Conservation (phyloP, 2,329 filamentous ascomycete species). For the Botrytis deweyae region DNA sequence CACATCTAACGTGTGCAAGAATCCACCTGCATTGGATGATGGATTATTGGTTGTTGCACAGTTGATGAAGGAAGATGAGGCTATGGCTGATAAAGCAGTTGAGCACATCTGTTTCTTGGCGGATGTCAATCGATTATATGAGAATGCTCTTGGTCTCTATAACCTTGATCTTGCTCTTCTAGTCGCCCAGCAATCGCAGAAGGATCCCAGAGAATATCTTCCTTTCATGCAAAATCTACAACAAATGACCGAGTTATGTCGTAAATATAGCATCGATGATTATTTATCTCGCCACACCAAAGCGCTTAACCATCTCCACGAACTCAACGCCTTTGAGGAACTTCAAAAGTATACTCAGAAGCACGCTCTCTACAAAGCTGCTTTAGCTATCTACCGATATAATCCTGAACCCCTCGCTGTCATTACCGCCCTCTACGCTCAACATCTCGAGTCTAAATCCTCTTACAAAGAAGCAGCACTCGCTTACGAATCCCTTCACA, state of each 20-base stretch:
- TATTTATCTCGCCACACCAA: slow-evolving; percentile 75
- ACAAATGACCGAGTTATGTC: slow-evolving; percentile 65
- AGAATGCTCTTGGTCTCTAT: slow-evolving; percentile 86
- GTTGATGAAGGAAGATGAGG: slow-evolving; percentile 64
- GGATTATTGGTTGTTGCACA: slow-evolving; percentile 77
- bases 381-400: slow-evolving; percentile 82
- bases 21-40: slow-evolving; percentile 83
- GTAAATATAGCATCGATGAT: slow-evolving; percentile 84
- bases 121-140: slow-evolving; percentile 88
- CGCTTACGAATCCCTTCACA: slow-evolving; percentile 80
- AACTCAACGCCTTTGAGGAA: slow-evolving; percentile 73
- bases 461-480: slow-evolving; percentile 84
- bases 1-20: slow-evolving; percentile 92
- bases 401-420: slow-evolving; percentile 63
- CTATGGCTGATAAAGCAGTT: slow-evolving; percentile 81
- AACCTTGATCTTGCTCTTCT: slow-evolving; percentile 85
- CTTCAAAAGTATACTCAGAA: slow-evolving; percentile 74
- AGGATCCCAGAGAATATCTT: slow-evolving; percentile 91
- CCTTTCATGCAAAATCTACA: slow-evolving; percentile 91
- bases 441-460: slow-evolving; percentile 71
- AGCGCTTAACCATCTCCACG: slow-evolving; percentile 74
- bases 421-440: slow-evolving; percentile 77
- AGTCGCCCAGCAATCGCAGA: slow-evolving; percentile 93
- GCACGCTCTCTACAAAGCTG: slow-evolving; percentile 74
- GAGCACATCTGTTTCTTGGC: slow-evolving; percentile 98